A percentile compares a stretch with the other conserved stretches of the same genome.
phyloP scores from a whole-genome alignment of 768 basidiomycete species.

The Lactifluus echinatus region DNA sequence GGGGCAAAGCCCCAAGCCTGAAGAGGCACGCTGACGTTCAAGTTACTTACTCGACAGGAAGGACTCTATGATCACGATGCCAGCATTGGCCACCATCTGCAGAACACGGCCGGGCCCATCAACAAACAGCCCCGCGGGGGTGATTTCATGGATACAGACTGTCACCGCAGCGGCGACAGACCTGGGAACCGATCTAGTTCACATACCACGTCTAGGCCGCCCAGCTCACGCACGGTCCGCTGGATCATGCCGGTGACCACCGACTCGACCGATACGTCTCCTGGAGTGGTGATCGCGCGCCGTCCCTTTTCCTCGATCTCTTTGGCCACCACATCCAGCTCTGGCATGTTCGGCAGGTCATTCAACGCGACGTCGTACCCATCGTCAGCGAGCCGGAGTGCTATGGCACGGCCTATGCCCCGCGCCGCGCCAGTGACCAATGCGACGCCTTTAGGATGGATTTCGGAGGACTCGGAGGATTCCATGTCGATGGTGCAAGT shows the following conservation, averaged over 20 bases:
- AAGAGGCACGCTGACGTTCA: too few relatives aligned
- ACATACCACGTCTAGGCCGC: slow-evolving; percentile 17
- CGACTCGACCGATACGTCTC: slow-evolving; percentile 11
- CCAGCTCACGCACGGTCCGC: slow-evolving; percentile 2
- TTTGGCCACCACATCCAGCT: background rate
- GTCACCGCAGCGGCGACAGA: background rate
- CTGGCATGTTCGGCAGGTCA: slow-evolving; percentile 8
- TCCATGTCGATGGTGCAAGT: background rate
- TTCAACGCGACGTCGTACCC: slow-evolving; percentile 18
- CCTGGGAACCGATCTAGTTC: background rate
- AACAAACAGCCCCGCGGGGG: background rate
- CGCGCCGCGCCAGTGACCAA: slow-evolving; percentile 21
- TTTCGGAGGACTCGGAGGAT: background rate
- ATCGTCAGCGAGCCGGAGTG: slow-evolving; percentile 21
- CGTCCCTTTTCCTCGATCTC: slow-evolving; percentile 10
- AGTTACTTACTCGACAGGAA: slow-evolving; percentile 3
- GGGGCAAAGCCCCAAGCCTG: too few relatives aligned
- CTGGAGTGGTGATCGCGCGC: background rate
- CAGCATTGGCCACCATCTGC: slow-evolving; percentile 20
- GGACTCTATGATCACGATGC: background rate
- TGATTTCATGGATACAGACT: too few relatives aligned
- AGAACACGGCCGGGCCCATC: background rate
- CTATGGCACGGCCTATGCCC: slow-evolving; percentile 19
- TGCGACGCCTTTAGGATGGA: slow-evolving; percentile 12
- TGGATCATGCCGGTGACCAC: slow-evolving; percentile 1